phyloP scores from a whole-genome alignment of 768 basidiomycete species.

The Lactifluus hygrophoroides region DNA sequence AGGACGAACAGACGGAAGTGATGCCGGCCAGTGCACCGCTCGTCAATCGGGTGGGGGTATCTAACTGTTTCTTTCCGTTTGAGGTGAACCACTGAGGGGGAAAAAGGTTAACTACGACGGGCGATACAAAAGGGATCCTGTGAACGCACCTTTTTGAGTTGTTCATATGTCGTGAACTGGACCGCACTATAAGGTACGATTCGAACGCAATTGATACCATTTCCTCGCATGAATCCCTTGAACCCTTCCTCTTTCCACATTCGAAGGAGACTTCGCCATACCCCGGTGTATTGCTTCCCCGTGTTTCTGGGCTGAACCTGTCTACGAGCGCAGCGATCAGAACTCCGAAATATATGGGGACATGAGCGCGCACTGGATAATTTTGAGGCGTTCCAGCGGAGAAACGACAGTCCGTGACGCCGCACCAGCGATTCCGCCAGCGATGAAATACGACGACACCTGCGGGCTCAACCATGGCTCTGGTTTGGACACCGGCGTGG shows the following conservation, averaged over 20 bases:
- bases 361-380: constrained; percentile 68
- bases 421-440: constrained; percentile 47
- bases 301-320: constrained; percentile 78
- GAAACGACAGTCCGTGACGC: constrained; percentile 87
- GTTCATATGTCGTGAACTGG: constrained; percentile 85
- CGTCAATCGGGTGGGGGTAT: constrained; percentile 79
- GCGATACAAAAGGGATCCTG: not conserved
- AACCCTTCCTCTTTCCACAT: constrained; percentile 96
- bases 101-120: not conserved
- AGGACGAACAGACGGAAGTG: constrained; percentile 78
- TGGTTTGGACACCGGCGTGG: constrained; percentile 5
- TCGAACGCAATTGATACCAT: constrained; percentile 82
- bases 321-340: constrained; percentile 33
- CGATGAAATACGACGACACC: constrained; percentile 42
- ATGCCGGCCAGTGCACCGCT: constrained; percentile 92
- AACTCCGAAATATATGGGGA: not conserved
- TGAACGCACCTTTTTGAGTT: constrained; percentile 66
- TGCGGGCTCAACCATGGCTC: constrained; percentile 28
- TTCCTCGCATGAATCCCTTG: constrained; percentile 89
- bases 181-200: constrained; percentile 91
- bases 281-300: constrained; percentile 68
- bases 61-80: constrained; percentile 64
- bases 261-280: constrained; percentile 72
- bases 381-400: constrained; percentile 89
- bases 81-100: constrained; percentile 57